A percentile compares a stretch with the other conserved stretches of the same genome.
These are phyloP conservation scores for Leccinum uliginosum DNA, from an alignment of 768 basidiomycete species.

Conservation along the genomic window DNA sequence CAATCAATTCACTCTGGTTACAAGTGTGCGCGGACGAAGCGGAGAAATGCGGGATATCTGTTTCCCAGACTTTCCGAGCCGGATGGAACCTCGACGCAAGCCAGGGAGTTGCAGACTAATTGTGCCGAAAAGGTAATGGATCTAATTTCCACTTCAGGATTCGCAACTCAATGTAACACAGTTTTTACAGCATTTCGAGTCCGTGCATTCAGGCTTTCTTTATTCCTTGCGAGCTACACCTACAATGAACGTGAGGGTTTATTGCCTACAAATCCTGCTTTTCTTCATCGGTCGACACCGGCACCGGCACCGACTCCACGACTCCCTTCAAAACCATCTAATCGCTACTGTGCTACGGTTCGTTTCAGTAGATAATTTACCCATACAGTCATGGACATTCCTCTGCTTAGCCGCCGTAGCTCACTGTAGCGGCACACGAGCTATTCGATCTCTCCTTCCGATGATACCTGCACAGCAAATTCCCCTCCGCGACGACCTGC, in stretches of 20 bases:
- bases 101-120: conserved; percentile 68
- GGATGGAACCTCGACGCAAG: conserved; percentile 66
- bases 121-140: conserved; percentile 58
- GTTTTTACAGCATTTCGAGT: conserved; percentile 65
- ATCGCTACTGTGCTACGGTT: conserved; percentile 53
- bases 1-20: conserved; percentile 62
- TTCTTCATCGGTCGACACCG: conserved; percentile 67
- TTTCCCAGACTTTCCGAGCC: conserved; percentile 61
- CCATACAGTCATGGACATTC: conserved; percentile 81
- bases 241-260: conserved; percentile 36
- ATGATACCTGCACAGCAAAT: not conserved
- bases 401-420: conserved; percentile 74
- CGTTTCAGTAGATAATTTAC: conserved; percentile 58
- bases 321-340: conserved; percentile 52
- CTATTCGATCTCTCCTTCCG: conserved; percentile 1
- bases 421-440: conserved; percentile 35
- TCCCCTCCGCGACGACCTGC: conserved; percentile 13
- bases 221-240: conserved; percentile 37
- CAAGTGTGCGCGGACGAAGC: conserved; percentile 30
- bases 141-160: not conserved
- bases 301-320: conserved; percentile 66
- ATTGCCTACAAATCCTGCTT: conserved; percentile 70
- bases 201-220: conserved; percentile 45
- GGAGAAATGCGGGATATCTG: conserved; percentile 42
- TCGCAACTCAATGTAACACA: conserved; percentile 24